Evolutionary conservation across 2,329 filamentous ascomycete genomes (phyloP), one percentile per base, ranked within the genome.

Genomic region (Venturia oleaginea): DNA sequence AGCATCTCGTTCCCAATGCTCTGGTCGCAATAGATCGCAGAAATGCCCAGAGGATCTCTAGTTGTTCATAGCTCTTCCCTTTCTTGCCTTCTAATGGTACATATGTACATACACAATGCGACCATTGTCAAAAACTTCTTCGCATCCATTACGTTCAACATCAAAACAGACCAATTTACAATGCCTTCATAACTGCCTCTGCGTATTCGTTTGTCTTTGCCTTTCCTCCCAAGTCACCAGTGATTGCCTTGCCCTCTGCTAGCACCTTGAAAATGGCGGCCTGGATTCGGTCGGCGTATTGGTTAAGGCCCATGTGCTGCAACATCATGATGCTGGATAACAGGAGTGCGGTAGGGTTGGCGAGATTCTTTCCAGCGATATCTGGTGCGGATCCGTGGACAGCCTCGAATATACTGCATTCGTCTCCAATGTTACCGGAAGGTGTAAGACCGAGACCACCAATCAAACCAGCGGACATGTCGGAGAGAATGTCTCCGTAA

Each of bases 371-470:
- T 78, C 93, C 93, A 69, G 91, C 92, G 76, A 97, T 97, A 78
- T 97, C 93, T 67, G 93, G 93, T 66, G 93, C 93, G 69, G 92
- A 96, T 72, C 93, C 93, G 84, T 99, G 94, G 73, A 99, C 94
- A 73, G 94, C 94, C 83, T 99, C 94, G 83, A 99, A 99, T 83
- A 97, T 97, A 77, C 91, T 96, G 88, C 92, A 97, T 83, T 96
- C 90, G 80, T 97, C 92, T 79, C 92, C 94, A 75, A 97, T 97
- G 86, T 99, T 99, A 75, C 93, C 94, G 46, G 93, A 97, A 69
- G 94, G 94, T 46, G 94, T 97, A 62, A 99, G 87, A 77, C 94
- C 94, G 69, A 99, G 89, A 79, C 94, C 94, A 77, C 94, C 94
- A 73, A 99, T 97, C 71, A 99, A 85, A 81, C 94, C 94, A 73